Evolutionary conservation across 148 eudicot species (phyloP), one percentile per base, ranked within the genome.

Genomic region (Rhododendron molle): DNA sequence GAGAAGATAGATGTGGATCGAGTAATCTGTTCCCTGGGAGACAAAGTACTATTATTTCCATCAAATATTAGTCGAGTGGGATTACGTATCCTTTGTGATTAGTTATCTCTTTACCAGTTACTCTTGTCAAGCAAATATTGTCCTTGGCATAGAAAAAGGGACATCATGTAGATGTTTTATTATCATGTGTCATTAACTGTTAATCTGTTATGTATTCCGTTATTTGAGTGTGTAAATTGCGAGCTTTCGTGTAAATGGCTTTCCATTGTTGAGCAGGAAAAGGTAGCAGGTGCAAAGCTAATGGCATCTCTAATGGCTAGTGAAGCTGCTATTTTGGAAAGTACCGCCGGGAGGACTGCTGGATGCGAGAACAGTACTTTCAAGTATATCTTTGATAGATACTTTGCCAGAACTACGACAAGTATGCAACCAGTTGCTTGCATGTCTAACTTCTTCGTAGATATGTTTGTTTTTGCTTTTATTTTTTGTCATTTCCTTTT

Each of bases 291-390:
- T n/a, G n/a, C n/a, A n/a, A n/a, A n/a, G n/a, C n/a, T n/a, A n/a
- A n/a, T n/a, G n/a, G n/a, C n/a, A n/a, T n/a, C n/a, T n/a, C n/a
- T 23, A 4, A 92, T 93, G 93, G 93, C 93, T 13, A 90, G 96
- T 78, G 95, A 95, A 73, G 95, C 93, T 72, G 76, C 38, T 15
- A 88, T 93, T 34, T 83, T 90, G 11, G 85, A 89, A 82, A 88
- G 91, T 83, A 89, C 93, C 58, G 89, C 93, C 93, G 0, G 86
- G 71, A 26, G 91, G 90, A 20, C 81, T 95, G 72, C 40, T 89
- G 26, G 93, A 93, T 84, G 95, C 91, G 13, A 93, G 88, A 89
- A 73, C 84, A 2, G 67, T 90, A 73, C 90, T 95, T 81, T 73
- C 87, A 46, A 50, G 73, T 43, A 56, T 93, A 80, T 88, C 91